phyloP scores from a whole-genome alignment of 2,329 filamentous ascomycete genomes.

The Alternaria incomplexa region DNA sequence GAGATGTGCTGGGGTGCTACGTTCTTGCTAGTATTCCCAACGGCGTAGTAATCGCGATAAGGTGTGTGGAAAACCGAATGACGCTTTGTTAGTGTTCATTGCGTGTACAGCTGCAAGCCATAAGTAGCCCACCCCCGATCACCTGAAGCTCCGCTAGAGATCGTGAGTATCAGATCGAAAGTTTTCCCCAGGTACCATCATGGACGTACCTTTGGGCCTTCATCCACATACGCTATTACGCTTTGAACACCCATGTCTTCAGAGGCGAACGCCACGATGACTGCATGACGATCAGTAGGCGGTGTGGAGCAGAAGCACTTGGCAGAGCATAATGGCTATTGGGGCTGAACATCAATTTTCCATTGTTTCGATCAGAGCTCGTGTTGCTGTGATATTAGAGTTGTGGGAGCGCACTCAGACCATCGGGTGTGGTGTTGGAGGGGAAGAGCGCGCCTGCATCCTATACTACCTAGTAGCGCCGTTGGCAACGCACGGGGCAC shows the following conservation, averaged over 20 bases:
- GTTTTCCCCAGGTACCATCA: background rate
- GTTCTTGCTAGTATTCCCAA: background rate
- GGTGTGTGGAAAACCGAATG: background rate
- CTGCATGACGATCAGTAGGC: background rate
- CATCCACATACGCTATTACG: background rate
- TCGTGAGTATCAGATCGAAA: background rate
- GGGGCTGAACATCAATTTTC: background rate
- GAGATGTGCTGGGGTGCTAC: background rate
- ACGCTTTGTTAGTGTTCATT: background rate
- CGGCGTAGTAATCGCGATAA: background rate
- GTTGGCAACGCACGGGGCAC: background rate
- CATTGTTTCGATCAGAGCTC: background rate
- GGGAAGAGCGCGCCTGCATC: background rate
- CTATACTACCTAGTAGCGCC: background rate
- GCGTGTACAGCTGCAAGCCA: background rate
- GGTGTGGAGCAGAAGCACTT: background rate
- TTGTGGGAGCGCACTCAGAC: background rate
- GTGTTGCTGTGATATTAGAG: background rate
- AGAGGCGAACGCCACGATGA: conserved; percentile 1
- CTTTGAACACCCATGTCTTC: background rate
- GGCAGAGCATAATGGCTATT: background rate
- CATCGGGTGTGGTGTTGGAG: background rate
- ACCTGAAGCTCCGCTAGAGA: background rate
- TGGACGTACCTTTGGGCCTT: background rate
- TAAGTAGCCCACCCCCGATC: background rate